A percentile compares a stretch with the other conserved stretches of the same genome.
Evolutionary conservation across 2,329 filamentous ascomycete species (phyloP).

Genomic region (Microsporum ferrugineum): DNA sequence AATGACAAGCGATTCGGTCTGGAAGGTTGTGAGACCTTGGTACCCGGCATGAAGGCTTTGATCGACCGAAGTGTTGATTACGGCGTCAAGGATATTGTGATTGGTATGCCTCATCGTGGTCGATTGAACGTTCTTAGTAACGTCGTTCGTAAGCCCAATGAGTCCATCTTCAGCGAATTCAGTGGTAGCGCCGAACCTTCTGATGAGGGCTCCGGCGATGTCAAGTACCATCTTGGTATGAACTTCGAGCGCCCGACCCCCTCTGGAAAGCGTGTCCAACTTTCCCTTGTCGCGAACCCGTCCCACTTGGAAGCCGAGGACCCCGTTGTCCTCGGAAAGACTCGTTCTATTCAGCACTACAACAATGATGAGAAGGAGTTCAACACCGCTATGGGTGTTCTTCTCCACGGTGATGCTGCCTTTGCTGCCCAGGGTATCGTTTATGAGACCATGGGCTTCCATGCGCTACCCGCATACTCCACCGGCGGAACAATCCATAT

Average conservation of each 20-base stretch:
- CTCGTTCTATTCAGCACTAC: conserved; percentile 95
- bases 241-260: conserved; percentile 98
- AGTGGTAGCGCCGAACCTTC: conserved; percentile 74
- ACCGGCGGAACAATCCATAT: conserved; percentile 95
- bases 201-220: conserved; percentile 94
- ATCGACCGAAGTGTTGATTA: conserved; percentile 98
- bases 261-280: conserved; percentile 97
- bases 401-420: conserved; percentile 93
- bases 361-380: conserved; percentile 91
- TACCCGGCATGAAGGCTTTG: conserved; percentile 97
- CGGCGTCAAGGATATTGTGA: conserved; percentile 97
- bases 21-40: conserved; percentile 91
- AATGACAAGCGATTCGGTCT: conserved; percentile 99
- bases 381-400: conserved; percentile 82
- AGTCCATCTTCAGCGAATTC: conserved; percentile 99
- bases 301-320: conserved; percentile 98
- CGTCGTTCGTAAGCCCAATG: conserved; percentile 97
- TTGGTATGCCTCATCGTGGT: conserved; percentile 98
- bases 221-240: conserved; percentile 99
- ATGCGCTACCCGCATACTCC: conserved; percentile 88
- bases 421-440: conserved; percentile 95
- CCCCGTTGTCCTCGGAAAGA: conserved; percentile 94
- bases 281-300: conserved; percentile 94
- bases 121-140: conserved; percentile 96
- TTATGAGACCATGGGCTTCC: conserved; percentile 97